phyloP scores from a whole-genome alignment of 371 early-diverging fungal genomes.

The Mucor sp. region DNA sequence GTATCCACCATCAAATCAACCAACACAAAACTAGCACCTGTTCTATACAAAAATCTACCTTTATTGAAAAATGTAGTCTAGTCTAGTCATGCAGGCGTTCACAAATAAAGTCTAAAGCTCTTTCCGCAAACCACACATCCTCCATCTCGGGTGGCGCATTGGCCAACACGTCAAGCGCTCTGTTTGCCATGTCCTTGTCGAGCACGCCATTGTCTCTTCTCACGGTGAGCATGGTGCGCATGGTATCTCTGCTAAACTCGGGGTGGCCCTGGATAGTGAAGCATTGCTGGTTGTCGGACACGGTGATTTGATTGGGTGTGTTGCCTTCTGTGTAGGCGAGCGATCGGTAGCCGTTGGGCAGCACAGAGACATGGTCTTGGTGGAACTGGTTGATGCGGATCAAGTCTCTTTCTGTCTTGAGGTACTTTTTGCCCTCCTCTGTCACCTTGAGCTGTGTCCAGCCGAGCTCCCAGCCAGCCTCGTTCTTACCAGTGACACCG shows the following conservation, averaged over 20 bases:
- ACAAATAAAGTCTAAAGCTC: constrained; percentile 24
- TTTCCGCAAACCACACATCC: constrained; percentile 28
- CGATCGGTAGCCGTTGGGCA: constrained; percentile 56
- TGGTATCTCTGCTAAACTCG: constrained; percentile 61
- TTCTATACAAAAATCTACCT: constrained; percentile 11
- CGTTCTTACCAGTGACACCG: constrained; percentile 55
- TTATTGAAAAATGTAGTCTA: constrained; percentile 31
- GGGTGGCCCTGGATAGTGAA: constrained; percentile 86
- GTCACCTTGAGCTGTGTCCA: constrained; percentile 39
- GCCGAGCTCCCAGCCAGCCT: constrained; percentile 70
- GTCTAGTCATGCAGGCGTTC: not conserved
- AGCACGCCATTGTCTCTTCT: constrained; percentile 47
- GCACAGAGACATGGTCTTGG: constrained; percentile 61
- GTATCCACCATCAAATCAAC: not conserved
- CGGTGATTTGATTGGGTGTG: constrained; percentile 46
- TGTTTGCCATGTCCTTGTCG: constrained; percentile 27
- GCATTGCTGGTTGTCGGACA: constrained; percentile 56
- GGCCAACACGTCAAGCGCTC: constrained; percentile 5
- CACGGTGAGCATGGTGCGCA: constrained; percentile 45
- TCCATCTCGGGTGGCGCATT: constrained; percentile 20
- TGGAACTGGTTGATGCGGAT: constrained; percentile 66
- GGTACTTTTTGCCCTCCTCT: constrained; percentile 37
- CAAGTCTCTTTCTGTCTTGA: constrained; percentile 24
- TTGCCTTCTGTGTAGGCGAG: constrained; percentile 50
- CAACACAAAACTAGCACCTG: not conserved